Percentiles rank a stretch among this genome's conserved stretches.
These are phyloP conservation scores for Selenicereus undatus DNA, from an alignment of 148 eudicot genomes.

Conservation along the genomic window DNA sequence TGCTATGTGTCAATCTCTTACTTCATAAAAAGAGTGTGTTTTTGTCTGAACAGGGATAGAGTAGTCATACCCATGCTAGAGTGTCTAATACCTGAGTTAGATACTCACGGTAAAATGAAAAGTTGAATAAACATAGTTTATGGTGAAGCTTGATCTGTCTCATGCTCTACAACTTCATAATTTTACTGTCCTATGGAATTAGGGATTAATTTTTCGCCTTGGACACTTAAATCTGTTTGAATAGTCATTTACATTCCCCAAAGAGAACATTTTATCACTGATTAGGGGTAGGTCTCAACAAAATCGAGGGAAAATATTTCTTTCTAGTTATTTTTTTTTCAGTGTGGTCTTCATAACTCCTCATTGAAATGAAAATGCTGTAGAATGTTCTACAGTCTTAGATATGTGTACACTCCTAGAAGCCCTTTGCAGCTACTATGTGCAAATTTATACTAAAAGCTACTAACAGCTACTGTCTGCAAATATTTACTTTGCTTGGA, in stretches of 20 bases:
- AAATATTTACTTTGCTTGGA: not conserved
- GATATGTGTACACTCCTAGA: not conserved
- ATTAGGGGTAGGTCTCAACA: not conserved
- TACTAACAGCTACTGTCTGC: not conserved
- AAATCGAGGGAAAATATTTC: not conserved
- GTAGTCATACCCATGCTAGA: not conserved
- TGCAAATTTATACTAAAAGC: not conserved
- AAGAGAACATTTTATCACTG: not conserved
- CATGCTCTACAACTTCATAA: not conserved
- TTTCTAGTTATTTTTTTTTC: not conserved
- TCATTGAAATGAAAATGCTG: not conserved
- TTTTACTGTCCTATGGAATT: not conserved
- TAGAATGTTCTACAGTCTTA: not conserved
- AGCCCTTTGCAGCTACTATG: not conserved
- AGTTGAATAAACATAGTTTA: not conserved
- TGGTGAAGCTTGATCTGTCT: constrained; percentile 22
- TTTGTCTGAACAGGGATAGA: not conserved
- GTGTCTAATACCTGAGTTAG: not conserved
- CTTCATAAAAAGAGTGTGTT: not conserved
- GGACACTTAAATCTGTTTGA: not conserved
- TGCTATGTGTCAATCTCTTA: not conserved
- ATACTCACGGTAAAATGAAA: not conserved
- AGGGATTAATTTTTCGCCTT: not conserved
- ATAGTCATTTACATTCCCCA: not conserved
- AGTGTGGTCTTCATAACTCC: not conserved